Evolutionary conservation across 352 stramenopile genomes (phyloP).

Genomic region (Phytophthora ohioensis): DNA sequence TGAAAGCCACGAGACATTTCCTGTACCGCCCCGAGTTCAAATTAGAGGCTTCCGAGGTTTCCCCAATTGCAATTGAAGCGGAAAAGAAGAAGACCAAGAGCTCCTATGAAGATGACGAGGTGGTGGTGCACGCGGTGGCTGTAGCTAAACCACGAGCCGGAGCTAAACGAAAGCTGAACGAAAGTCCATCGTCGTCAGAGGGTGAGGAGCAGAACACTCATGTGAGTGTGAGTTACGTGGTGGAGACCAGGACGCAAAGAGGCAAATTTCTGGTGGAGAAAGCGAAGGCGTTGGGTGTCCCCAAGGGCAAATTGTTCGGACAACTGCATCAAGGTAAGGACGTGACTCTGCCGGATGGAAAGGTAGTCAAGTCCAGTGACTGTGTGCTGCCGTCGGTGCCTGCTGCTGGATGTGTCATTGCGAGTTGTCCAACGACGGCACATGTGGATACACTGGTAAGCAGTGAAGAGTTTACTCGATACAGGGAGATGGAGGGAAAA

Average conservation of each 20-base stretch:
- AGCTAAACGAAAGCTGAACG: slow-evolving; percentile 70
- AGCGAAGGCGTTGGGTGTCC: slow-evolving; percentile 72
- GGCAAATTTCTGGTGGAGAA: slow-evolving; percentile 86
- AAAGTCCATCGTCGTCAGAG: slow-evolving; percentile 24
- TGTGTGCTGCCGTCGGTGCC: slow-evolving; percentile 77
- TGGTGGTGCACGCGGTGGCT: slow-evolving; percentile 58
- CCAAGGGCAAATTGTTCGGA: slow-evolving; percentile 80
- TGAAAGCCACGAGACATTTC: slow-evolving; percentile 88
- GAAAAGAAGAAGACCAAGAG: slow-evolving; percentile 10
- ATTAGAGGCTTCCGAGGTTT: slow-evolving; percentile 55
- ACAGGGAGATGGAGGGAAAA: slow-evolving; percentile 36
- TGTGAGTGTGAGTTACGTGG: slow-evolving; percentile 73
- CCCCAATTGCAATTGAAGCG: not conserved
- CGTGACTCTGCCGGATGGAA: slow-evolving; percentile 71
- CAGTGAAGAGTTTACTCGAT: slow-evolving; percentile 51
- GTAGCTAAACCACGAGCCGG: slow-evolving; percentile 43
- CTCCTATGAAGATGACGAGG: slow-evolving; percentile 69
- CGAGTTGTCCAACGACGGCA: slow-evolving; percentile 68
- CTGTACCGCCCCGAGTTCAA: slow-evolving; percentile 71
- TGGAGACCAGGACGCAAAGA: slow-evolving; percentile 74
- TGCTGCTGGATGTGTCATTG: slow-evolving; percentile 54
- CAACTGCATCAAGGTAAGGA: slow-evolving; percentile 84
- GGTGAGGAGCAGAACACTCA: slow-evolving; percentile 28
- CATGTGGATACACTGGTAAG: slow-evolving; percentile 70
- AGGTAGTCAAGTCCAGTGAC: slow-evolving; percentile 68